phyloP scores from a whole-genome alignment of 306 rosid species.

The Pyrus communis region DNA sequence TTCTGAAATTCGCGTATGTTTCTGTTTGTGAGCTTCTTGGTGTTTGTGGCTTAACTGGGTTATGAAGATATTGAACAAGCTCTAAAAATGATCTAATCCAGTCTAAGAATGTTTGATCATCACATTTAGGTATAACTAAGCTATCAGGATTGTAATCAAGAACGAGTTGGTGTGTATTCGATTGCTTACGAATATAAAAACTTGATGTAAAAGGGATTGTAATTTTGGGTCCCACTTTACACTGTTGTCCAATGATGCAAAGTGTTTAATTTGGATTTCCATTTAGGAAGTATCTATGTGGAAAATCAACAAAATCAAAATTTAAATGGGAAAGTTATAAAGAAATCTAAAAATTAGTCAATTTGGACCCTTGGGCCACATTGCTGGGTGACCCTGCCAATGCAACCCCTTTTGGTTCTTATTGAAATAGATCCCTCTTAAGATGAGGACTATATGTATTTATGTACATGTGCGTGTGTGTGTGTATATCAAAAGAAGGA shows the following conservation, averaged over 20 bases:
- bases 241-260: neutral
- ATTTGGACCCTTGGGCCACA: neutral
- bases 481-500: neutral
- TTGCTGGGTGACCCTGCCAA: neutral
- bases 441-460: neutral
- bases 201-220: neutral
- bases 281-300: neutral
- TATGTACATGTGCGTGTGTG: neutral
- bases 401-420: neutral
- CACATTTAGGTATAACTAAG: neutral
- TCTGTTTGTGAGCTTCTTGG: neutral
- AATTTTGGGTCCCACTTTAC: neutral
- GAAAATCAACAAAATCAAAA: neutral
- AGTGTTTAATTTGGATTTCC: neutral
- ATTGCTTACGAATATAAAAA: neutral
- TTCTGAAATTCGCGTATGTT: neutral
- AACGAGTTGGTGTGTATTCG: neutral
- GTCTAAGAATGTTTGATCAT: neutral
- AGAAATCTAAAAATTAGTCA: neutral
- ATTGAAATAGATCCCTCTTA: neutral
- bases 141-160: neutral
- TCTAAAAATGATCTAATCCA: neutral
- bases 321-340: neutral
- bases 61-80: neutral
- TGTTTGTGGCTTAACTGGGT: neutral